phyloP scores from a whole-genome alignment of 1,284 basidiomycete species.

The Blastosporella zonata region DNA sequence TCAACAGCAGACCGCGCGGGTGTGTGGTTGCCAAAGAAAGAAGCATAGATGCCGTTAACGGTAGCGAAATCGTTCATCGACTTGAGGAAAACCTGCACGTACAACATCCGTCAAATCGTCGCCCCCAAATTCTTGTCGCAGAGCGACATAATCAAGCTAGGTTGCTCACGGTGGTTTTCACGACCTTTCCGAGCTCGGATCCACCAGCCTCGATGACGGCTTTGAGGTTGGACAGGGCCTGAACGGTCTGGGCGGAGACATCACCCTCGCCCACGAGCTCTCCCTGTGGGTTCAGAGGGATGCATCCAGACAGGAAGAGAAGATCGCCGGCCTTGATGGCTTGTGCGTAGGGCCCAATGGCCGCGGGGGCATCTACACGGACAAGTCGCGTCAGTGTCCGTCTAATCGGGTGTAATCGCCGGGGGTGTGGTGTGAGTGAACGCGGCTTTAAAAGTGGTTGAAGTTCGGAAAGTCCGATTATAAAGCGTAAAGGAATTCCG shows the following conservation, averaged over 20 bases:
- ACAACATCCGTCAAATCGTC: neutral
- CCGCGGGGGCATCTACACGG: conserved; percentile 71
- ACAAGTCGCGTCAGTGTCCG: neutral
- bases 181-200: conserved; percentile 72
- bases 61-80: conserved; percentile 87
- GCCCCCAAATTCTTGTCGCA: neutral
- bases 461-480: conserved; percentile 17
- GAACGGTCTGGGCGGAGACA: conserved; percentile 81
- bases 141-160: neutral
- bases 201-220: conserved; percentile 83
- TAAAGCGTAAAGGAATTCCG: conserved; percentile 14
- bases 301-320: conserved; percentile 88
- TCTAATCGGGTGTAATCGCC: neutral
- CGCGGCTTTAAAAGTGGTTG: conserved; percentile 8
- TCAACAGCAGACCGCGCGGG: conserved; percentile 91
- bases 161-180: conserved; percentile 77
- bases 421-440: neutral
- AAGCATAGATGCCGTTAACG: conserved; percentile 79
- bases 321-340: conserved; percentile 84
- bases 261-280: conserved; percentile 71
- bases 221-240: conserved; percentile 85
- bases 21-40: conserved; percentile 87
- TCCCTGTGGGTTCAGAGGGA: conserved; percentile 77
- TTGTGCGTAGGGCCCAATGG: conserved; percentile 91
- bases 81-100: conserved; percentile 81